Evolutionary conservation across 2,329 filamentous ascomycete genomes (phyloP).

Genomic region (Xylariaceae sp.): DNA sequence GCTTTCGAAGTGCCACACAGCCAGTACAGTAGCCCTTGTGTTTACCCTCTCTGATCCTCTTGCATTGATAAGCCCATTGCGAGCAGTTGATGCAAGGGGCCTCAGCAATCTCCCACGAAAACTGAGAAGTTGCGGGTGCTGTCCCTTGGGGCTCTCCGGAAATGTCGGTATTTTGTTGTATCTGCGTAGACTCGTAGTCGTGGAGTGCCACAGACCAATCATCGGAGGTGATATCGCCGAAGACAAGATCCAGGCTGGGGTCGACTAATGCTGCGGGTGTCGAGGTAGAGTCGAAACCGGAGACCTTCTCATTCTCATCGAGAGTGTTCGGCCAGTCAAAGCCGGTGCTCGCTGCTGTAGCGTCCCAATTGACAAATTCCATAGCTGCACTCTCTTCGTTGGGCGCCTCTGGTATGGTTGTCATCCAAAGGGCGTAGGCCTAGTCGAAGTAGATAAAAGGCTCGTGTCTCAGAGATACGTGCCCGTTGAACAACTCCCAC

Average conservation of each 20-base stretch:
- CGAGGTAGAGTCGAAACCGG: conserved; percentile 27
- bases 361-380: conserved; percentile 58
- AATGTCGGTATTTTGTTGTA: conserved; percentile 34
- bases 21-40: conserved; percentile 58
- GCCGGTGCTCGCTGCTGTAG: conserved; percentile 34
- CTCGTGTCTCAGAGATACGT: conserved; percentile 3
- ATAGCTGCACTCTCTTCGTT: conserved; percentile 44
- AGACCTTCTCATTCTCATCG: conserved; percentile 33
- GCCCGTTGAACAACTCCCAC: conserved; percentile 6
- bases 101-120: conserved; percentile 41
- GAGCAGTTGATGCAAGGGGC: conserved; percentile 50
- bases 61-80: conserved; percentile 52
- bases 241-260: conserved; percentile 46
- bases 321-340: conserved; percentile 33
- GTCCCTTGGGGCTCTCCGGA: conserved; percentile 27
- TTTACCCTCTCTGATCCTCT: conserved; percentile 54
- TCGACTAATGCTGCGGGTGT: conserved; percentile 18
- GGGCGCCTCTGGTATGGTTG: conserved; percentile 42
- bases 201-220: conserved; percentile 56
- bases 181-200: conserved; percentile 46
- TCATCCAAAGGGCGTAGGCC: conserved; percentile 26
- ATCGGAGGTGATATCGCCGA: conserved; percentile 53
- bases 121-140: conserved; percentile 27
- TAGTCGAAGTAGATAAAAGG: background rate
- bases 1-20: conserved; percentile 54